Percentiles rank a stretch among this genome's conserved stretches.
phyloP scores from a whole-genome alignment of 2,329 filamentous ascomycete genomes.

The Aspergillus brasiliensis region DNA sequence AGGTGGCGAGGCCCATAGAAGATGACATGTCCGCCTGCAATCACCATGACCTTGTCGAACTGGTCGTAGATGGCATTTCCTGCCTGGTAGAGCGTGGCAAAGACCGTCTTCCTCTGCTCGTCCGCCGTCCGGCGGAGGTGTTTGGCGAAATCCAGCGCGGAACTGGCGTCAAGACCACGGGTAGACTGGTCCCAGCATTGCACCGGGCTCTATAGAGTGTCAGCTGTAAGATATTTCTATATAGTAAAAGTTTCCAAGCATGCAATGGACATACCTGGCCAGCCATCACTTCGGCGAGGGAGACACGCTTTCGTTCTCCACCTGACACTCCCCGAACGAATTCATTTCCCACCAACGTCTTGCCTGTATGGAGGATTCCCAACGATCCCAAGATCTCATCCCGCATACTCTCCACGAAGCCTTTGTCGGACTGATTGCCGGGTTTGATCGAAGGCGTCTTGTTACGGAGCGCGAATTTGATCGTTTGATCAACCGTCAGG shows the following conservation, averaged over 20 bases:
- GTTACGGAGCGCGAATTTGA: slow-evolving; percentile 69
- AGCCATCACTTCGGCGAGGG: slow-evolving; percentile 62
- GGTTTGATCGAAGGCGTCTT: slow-evolving; percentile 34
- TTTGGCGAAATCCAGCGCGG: slow-evolving; percentile 61
- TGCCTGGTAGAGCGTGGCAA: slow-evolving; percentile 68
- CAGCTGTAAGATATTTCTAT: not conserved
- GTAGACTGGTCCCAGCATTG: slow-evolving; percentile 69
- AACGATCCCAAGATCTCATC: slow-evolving; percentile 36
- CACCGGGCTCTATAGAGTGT: slow-evolving; percentile 51
- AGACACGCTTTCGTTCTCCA: slow-evolving; percentile 69
- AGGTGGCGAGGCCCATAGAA: slow-evolving; percentile 63
- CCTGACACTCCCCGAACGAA: slow-evolving; percentile 67
- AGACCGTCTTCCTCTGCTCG: slow-evolving; percentile 58
- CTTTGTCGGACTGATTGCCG: slow-evolving; percentile 23
- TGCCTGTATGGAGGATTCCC: slow-evolving; percentile 53
- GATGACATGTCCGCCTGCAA: slow-evolving; percentile 65
- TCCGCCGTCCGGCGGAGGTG: slow-evolving; percentile 63
- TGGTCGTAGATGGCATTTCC: slow-evolving; percentile 68
- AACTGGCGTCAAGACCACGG: slow-evolving; percentile 65
- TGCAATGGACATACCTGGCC: slow-evolving; percentile 46
- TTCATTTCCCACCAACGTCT: slow-evolving; percentile 68
- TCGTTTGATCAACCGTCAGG: slow-evolving; percentile 71
- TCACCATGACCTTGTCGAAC: slow-evolving; percentile 69
- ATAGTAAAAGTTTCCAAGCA: not conserved
- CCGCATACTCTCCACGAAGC: slow-evolving; percentile 33